Conservation (phyloP, 805 yeast species). For the Hanseniaspora nectarophila region DNA sequence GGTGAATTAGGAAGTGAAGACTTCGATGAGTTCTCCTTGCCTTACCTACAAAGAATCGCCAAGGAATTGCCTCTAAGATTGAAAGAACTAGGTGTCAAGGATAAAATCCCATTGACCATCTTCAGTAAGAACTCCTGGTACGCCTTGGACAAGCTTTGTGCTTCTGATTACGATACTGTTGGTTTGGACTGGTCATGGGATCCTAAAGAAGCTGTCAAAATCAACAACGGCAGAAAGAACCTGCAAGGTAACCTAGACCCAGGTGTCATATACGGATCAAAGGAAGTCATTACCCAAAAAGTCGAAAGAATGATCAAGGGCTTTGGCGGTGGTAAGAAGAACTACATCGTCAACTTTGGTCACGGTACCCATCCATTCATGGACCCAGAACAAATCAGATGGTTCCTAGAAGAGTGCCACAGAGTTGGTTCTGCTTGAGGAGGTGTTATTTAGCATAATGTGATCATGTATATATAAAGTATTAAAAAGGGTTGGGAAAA, state of each 20-base stretch:
- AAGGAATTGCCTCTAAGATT: slow-evolving; percentile 56
- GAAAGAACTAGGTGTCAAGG: slow-evolving; percentile 55
- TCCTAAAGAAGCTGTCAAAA: slow-evolving; percentile 72
- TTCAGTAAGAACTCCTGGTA: slow-evolving; percentile 98
- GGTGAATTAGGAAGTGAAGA: slow-evolving; percentile 90
- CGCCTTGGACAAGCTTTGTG: slow-evolving; percentile 75
- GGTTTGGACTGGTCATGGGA: slow-evolving; percentile 86
- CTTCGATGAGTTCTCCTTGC: slow-evolving; percentile 77
- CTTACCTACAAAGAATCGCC: slow-evolving; percentile 71
- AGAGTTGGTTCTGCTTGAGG: slow-evolving; percentile 47
- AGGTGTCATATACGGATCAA: slow-evolving; percentile 82
- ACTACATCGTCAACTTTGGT: slow-evolving; percentile 89
- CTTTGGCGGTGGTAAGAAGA: slow-evolving; percentile 86
- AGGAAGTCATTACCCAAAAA: slow-evolving; percentile 65
- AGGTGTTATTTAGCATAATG: background rate
- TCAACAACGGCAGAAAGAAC: slow-evolving; percentile 62
- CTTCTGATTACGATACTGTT: slow-evolving; percentile 71
- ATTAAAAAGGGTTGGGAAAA: too few species aligned
- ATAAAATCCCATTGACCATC: slow-evolving; percentile 71
- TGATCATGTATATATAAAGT: background rate
- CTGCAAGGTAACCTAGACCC: slow-evolving; percentile 96
- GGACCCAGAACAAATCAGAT: slow-evolving; percentile 81
- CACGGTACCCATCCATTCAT: slow-evolving; percentile 98
- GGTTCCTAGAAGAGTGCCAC: slow-evolving; percentile 79
- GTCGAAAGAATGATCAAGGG: slow-evolving; percentile 80